phyloP scores from a whole-genome alignment of 2,329 filamentous ascomycete genomes.

The Sclerotinia glacialis region DNA sequence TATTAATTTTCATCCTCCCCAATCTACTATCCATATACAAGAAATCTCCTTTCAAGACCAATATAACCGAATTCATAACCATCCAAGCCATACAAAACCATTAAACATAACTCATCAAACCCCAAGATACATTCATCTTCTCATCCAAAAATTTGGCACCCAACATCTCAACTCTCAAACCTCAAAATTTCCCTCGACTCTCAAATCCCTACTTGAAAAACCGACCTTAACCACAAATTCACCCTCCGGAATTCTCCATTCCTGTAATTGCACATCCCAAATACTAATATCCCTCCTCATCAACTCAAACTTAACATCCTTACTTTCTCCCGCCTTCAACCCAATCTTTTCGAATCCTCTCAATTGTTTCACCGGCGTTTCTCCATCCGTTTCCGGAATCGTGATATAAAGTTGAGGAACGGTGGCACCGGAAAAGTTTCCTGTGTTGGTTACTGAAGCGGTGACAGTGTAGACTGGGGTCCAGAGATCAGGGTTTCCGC shows the following conservation, averaged over 20 bases:
- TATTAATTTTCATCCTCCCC: no score
- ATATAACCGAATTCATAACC: no score
- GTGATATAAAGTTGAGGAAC: conserved; percentile 41
- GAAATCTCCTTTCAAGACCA: no score
- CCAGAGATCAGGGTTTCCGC: conserved; percentile 56
- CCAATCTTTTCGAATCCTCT: conserved; percentile 75
- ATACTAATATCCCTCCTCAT: conserved; percentile 79
- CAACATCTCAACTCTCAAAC: no score
- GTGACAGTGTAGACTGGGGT: conserved; percentile 49
- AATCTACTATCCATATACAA: no score
- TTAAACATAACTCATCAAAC: no score
- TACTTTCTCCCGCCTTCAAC: conserved; percentile 65
- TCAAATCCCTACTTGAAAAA: conserved; percentile 30
- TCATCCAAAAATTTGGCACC: no score
- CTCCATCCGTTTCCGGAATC: conserved; percentile 1
- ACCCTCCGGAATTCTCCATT: conserved; percentile 60
- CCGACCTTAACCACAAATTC: conserved; percentile 32
- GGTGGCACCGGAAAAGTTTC: conserved; percentile 39
- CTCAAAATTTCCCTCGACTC: conserved; percentile 20
- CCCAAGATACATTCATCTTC: no score
- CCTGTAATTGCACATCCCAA: conserved; percentile 73
- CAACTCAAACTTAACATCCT: conserved; percentile 63
- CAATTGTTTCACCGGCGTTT: conserved; percentile 54
- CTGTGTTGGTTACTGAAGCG: conserved; percentile 52
- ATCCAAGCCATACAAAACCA: no score